Evolutionary conservation across 306 rosid genomes (phyloP).

Genomic region (Cucumis melo): DNA sequence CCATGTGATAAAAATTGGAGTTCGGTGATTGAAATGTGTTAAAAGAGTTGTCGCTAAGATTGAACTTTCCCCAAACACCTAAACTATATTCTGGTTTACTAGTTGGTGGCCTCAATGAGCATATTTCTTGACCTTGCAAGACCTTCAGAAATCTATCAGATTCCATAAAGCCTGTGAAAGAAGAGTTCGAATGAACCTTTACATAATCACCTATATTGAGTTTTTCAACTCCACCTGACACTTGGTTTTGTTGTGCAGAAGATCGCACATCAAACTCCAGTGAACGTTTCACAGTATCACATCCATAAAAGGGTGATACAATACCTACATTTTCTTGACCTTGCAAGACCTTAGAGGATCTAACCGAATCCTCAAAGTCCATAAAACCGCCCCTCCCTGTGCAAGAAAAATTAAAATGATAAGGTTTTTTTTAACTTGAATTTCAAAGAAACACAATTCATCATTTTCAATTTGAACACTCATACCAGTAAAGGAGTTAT

Average conservation of each 20-base stretch:
- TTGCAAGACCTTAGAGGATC: constrained; percentile 99
- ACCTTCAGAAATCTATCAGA: constrained; percentile 66
- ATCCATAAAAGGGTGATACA: constrained; percentile 56
- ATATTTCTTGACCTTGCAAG: constrained; percentile 99
- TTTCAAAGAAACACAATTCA: not conserved
- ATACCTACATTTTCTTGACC: constrained; percentile 99
- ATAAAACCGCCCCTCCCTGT: constrained; percentile 56
- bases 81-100: constrained; percentile 43
- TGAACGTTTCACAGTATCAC: constrained; percentile 57
- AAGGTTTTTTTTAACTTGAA: constrained; percentile 3
- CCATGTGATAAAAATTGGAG: constrained; percentile 30
- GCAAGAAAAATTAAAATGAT: constrained; percentile 1
- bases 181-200: constrained; percentile 48
- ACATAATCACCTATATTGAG: constrained; percentile 40
- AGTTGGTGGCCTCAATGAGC: constrained; percentile 56
- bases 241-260: constrained; percentile 37
- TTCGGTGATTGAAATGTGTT: constrained; percentile 48
- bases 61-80: constrained; percentile 58
- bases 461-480: constrained; percentile 3
- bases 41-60: constrained; percentile 32
- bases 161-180: constrained; percentile 62
- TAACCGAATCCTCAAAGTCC: constrained; percentile 85
- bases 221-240: constrained; percentile 33
- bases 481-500: constrained; percentile 52
- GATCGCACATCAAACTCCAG: constrained; percentile 57